Base-by-base conservation (phyloP, 345 rosid species). In the Eucalyptus curtisii region DNA sequence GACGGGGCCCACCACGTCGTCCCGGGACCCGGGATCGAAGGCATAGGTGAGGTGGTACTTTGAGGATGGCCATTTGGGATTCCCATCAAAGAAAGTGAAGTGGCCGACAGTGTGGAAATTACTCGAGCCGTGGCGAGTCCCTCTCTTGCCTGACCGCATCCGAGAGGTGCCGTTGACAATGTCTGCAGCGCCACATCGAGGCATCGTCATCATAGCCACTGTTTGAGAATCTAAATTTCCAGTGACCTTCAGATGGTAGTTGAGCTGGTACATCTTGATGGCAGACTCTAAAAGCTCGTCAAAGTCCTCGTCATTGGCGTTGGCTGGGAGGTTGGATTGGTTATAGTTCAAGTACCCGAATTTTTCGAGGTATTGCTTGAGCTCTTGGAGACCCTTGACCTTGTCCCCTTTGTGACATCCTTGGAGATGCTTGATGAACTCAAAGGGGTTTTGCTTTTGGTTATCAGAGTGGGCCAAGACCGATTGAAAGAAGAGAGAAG, bases 401-500 rank as follows among this genome's bases (percentile, higher is more conserved):
- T 89, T 90, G 37, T 91, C 93, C 16, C 93, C 94, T 59, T 88
- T 90, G 16, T 89, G 89, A 30, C 91, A 89, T 19, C 94, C 95
- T 80, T 90, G 22, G 27, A 92, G 90, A 8, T 89, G 87, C 19
- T 91, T 53, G 31, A 92, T 48, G 86, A 92, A 92, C 71, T 71
- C 91, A 57, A 90, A 87, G 44, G 94, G 87, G 7, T 89, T 40
- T 25, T 55, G 81, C 14, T 87, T n/a, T 16, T 66, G 88, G 88
- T 48, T 48, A 13, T 68, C 19, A 2, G 55, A 14, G 87, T 30
- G 85, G 27, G 57, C 88, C 17, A 68, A n/a, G 88, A 66, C 42
- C 53, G n/a, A 66, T 68, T 61, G 85, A 52, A 61, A 47, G 84
- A 87, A 40, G 85, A 68, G 45, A 20, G 44, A 55, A 20, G 81